A percentile compares a stretch with the other conserved stretches of the same genome.
phyloP scores from a whole-genome alignment of 75 land plant species.

The Cupressus sempervirens region DNA sequence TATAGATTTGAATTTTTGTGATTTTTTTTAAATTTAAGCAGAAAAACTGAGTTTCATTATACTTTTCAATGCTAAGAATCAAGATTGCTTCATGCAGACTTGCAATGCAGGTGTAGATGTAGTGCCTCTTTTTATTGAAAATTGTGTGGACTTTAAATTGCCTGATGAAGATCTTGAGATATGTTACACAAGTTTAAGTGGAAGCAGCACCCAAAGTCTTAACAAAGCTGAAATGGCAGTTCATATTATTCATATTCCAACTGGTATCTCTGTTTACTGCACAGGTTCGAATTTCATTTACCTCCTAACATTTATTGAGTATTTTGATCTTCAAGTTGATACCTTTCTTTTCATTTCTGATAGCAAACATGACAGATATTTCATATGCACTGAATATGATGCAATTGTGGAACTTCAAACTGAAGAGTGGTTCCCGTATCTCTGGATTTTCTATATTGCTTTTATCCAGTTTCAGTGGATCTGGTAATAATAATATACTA shows the following conservation, averaged over 20 bases:
- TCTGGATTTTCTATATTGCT: background rate
- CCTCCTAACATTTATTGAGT: background rate
- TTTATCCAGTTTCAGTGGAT: background rate
- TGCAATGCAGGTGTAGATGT: conserved; percentile 94
- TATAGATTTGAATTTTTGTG: background rate
- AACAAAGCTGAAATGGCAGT: conserved; percentile 96
- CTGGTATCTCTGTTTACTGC: conserved; percentile 79
- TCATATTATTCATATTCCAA: conserved; percentile 91
- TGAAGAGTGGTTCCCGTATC: background rate
- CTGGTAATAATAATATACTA: background rate
- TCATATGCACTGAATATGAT: background rate
- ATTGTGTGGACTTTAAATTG: conserved; percentile 65
- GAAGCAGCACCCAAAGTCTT: conserved; percentile 92
- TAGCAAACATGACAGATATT: background rate
- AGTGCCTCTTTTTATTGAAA: conserved; percentile 88
- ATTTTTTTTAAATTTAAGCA: background rate
- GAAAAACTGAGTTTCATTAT: background rate
- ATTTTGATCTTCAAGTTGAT: background rate
- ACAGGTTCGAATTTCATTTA: conserved; percentile 42
- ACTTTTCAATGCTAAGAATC: background rate
- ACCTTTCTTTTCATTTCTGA: background rate
- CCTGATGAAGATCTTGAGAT: conserved; percentile 94
- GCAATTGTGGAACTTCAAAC: background rate
- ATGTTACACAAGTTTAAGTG: conserved; percentile 69
- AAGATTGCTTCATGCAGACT: conserved; percentile 52